Evolutionary conservation across 768 basidiomycete species (phyloP).

Genomic region (Stropharia rugosoannulata): DNA sequence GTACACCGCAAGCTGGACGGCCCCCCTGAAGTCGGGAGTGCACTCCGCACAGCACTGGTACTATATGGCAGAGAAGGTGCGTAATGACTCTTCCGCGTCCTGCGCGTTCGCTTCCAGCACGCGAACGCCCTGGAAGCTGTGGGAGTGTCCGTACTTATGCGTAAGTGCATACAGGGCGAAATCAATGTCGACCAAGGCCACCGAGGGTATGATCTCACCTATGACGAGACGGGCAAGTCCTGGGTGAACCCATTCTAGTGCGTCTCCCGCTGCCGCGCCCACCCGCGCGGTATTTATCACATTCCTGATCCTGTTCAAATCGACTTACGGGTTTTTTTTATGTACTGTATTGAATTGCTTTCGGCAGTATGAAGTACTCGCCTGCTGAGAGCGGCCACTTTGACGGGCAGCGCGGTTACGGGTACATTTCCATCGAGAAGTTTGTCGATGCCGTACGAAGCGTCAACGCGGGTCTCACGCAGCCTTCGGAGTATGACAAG

Average conservation of each 20-base stretch:
- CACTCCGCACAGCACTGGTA: slow-evolving; percentile 93
- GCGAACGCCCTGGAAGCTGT: neutral
- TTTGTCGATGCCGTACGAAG: slow-evolving; percentile 82
- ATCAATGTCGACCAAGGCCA: slow-evolving; percentile 92
- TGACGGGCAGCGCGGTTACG: slow-evolving; percentile 93
- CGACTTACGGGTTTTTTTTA: neutral
- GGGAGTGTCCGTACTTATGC: slow-evolving; percentile 7
- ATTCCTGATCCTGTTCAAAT: neutral
- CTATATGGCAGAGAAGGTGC: slow-evolving; percentile 90
- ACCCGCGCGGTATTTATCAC: neutral
- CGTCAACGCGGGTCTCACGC: slow-evolving; percentile 69
- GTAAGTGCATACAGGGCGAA: slow-evolving; percentile 61
- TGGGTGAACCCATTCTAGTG: slow-evolving; percentile 94
- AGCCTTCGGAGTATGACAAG: slow-evolving; percentile 72
- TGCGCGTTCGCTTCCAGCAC: neutral
- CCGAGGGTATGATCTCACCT: slow-evolving; percentile 88
- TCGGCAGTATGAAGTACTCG: slow-evolving; percentile 86
- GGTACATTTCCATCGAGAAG: slow-evolving; percentile 89
- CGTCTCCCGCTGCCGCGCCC: slow-evolving; percentile 25
- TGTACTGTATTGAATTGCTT: neutral
- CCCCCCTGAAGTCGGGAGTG: slow-evolving; percentile 85
- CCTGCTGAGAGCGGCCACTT: slow-evolving; percentile 91
- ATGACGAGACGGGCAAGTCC: slow-evolving; percentile 80
- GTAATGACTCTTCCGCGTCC: too few relatives aligned
- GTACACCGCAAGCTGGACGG: slow-evolving; percentile 95